Base-by-base conservation (phyloP, 2,329 filamentous ascomycete species). In the Botrytis tulipae region DNA sequence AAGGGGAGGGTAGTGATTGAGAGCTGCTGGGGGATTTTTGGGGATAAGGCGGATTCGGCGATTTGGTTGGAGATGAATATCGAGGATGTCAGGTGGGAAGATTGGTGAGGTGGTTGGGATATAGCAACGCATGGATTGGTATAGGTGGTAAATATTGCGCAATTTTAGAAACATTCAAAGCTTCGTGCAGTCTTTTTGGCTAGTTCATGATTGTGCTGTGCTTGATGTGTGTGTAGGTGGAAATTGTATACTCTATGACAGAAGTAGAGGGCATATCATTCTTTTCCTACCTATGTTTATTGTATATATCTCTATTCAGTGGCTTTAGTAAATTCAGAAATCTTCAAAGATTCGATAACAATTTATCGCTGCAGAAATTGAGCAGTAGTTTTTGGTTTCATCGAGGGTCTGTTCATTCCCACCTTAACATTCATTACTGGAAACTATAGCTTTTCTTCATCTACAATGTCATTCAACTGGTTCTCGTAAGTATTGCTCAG, bases 361-460 rank as follows among this genome's bases (percentile, higher is more conserved):
- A 10, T 25, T 48, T 4, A 25, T 66, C 20, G 29, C 20, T 66
- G 20, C 20, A 65, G 10, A 48, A 66, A n/a, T 16, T 37, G 12
- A 8, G 18, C 44, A 35, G 22, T 12, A 18, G 12, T 48, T 20
- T 25, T 2, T 3, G 1, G 8, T 51, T 25, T 22, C 22, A 1
- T 66, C 25, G 20, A 35, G 12, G 6, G 4, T 48, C 18, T 48
- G 32, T 35, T 37, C 5, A 48, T 20, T 48, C 2, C 2, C 20
- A 18, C 7, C 1, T 29, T n/a, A 9, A n/a, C 10, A 35, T 18
- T n/a, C 10, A 4, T 35, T 22, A 7, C 20, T 14, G 20, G 12
- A 1, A 14, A 25, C 35, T 10, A 22, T 22, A 25, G 9, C 3
- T 3, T 29, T 18, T 4, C 1, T 25, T 46, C 0, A 4, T 35